Evolutionary conservation across 2,329 filamentous ascomycete genomes (phyloP), one percentile per base, ranked within the genome.

Genomic region (Huntiella abstrusa): DNA sequence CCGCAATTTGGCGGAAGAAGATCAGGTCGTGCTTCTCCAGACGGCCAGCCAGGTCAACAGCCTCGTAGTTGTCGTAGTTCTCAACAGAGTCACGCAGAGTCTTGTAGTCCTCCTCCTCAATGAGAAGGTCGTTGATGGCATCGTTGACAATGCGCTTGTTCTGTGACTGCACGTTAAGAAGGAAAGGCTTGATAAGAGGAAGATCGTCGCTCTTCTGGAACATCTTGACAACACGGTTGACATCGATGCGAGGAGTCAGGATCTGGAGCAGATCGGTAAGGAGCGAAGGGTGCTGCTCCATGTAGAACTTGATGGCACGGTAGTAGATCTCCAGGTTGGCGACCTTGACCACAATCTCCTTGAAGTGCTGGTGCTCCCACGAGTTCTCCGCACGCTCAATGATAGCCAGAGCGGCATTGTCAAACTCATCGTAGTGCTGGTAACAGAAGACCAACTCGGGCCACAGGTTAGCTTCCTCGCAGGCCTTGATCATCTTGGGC

Each of bases 281-380:
- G 40, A 98, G 73, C 10, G 88, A 84, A 33, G 91, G 91, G 61
- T 98, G 91, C 64, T 98, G 85, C 65, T 96, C 85, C 36, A 98
- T 76, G 63, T 96, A 96, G 66, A 95, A 95, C 68, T 88, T 93
- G 59, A 96, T 73, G 22, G 84, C 85, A 46, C 88, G 83, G 71
- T 98, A 98, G 70, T 96, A 98, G 57, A 98, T 98, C 65, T 98
- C 92, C 58, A 98, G 67, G 66, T 98, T 98, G 57, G 87, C 84
- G 53, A 95, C 88, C 74, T 98, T 98, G 65, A 94, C 78, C 48
- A 94, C 73, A 44, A 93, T 96, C 60, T 98, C 92, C 72, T 98
- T 98, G 78, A 98, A 98, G 42, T 92, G 91, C 61, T 95, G 86
- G 66, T 98, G 91, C 62, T 98, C 92, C 91, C 91, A 98, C 1